phyloP scores from a whole-genome alignment of 352 stramenopile genomes.

The Globisporangium middletonii region DNA sequence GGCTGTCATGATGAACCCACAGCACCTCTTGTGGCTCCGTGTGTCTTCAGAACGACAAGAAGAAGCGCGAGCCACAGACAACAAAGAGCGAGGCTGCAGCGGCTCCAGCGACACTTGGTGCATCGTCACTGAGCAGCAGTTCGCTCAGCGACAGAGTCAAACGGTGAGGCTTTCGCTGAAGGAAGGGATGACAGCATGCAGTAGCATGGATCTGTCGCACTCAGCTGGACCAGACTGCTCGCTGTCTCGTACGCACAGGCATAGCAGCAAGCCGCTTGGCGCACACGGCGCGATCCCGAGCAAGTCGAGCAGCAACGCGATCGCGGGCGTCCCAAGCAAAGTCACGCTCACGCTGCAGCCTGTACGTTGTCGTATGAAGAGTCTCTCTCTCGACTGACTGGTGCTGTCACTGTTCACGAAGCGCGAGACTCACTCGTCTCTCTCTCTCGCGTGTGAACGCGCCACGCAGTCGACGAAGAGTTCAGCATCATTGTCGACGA shows the following conservation, averaged over 20 bases:
- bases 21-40: slow-evolving; percentile 6
- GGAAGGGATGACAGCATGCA: background rate
- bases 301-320: background rate
- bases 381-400: background rate
- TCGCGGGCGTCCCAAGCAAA: slow-evolving; percentile 4
- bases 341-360: slow-evolving; percentile 11
- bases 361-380: slow-evolving; percentile 5
- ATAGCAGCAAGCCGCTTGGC: background rate
- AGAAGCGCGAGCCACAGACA: slow-evolving; percentile 21
- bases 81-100: slow-evolving; percentile 20
- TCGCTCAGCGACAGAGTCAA: slow-evolving; percentile 5
- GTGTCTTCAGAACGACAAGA: slow-evolving; percentile 29
- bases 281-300: background rate
- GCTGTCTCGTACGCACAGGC: background rate
- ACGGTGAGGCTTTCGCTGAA: background rate
- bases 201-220: background rate
- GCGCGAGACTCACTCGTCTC: too few relatives aligned
- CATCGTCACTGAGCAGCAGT: background rate
- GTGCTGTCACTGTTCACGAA: too few relatives aligned
- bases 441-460: too few relatives aligned
- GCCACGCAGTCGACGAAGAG: slow-evolving; percentile 1
- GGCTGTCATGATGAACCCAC: background rate
- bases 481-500: background rate
- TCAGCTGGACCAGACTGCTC: slow-evolving; percentile 1
- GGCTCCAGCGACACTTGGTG: slow-evolving; percentile 4